A percentile compares a stretch with the other conserved stretches of the same genome.
phyloP scores from a whole-genome alignment of 305 asterid species.

The Fraxinus paxiana region DNA sequence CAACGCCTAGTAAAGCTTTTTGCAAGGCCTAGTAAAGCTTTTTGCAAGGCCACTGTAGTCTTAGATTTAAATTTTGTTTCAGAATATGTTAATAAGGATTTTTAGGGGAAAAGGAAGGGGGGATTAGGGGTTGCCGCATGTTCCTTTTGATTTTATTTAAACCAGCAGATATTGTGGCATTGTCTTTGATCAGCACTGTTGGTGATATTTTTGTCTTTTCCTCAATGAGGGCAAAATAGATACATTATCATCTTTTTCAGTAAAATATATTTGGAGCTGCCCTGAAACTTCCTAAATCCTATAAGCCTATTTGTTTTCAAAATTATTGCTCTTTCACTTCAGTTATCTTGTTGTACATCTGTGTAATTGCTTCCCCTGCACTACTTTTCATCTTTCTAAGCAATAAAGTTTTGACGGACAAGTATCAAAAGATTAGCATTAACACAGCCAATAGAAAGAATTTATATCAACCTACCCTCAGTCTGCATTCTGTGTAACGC shows the following conservation, averaged over 20 bases:
- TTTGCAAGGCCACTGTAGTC: neutral
- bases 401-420: neutral
- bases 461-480: slow-evolving; percentile 54
- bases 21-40: neutral
- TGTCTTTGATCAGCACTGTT: neutral
- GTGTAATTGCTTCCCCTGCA: neutral
- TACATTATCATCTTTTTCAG: neutral
- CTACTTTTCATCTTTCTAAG: neutral
- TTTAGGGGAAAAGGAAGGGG: neutral
- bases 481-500: slow-evolving; percentile 98
- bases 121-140: neutral
- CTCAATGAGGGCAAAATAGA: neutral
- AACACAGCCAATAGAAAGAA: slow-evolving; percentile 5
- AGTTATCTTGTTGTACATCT: neutral
- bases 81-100: neutral
- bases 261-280: neutral
- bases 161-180: neutral
- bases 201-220: neutral
- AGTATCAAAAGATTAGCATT: neutral
- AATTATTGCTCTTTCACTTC: neutral
- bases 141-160: neutral
- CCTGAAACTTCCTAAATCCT: neutral
- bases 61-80: neutral
- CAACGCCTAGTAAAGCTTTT: neutral
- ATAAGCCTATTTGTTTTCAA: neutral